These are phyloP conservation scores for Micractinium conductrix DNA, from an alignment of 139 green algal genomes.

Conservation along the genomic window DNA sequence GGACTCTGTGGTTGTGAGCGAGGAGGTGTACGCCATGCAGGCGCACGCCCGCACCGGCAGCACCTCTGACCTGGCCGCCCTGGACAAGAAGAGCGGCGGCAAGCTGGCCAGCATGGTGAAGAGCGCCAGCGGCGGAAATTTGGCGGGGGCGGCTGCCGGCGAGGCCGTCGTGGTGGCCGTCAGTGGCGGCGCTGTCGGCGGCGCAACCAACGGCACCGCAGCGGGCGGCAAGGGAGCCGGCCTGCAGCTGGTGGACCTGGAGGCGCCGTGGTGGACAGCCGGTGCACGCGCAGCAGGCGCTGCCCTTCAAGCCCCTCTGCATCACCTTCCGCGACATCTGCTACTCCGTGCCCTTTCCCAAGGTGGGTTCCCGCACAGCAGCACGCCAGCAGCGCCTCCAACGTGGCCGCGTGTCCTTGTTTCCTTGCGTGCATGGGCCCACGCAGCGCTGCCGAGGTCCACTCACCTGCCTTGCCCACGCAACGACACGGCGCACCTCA, in stretches of 20 bases:
- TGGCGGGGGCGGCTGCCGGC: no score
- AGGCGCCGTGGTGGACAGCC: background rate
- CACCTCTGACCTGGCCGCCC: no score
- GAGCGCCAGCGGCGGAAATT: background rate
- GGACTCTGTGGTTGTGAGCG: background rate
- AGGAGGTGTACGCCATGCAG: constrained; percentile 15
- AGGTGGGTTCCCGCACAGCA: background rate
- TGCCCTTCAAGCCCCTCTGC: constrained; percentile 54
- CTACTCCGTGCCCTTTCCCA: constrained; percentile 51
- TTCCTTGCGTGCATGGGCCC: background rate
- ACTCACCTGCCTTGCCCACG: no score
- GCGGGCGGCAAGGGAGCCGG: no score
- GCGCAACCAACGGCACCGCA: background rate
- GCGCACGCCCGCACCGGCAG: background rate
- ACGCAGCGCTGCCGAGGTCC: background rate
- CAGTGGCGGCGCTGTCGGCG: no score
- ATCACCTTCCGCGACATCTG: constrained; percentile 55
- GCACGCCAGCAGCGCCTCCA: no score
- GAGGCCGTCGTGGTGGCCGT: no score
- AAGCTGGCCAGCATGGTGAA: background rate
- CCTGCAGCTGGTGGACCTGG: background rate
- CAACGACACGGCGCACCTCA: background rate
- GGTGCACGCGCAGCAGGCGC: background rate
- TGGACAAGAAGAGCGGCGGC: background rate
- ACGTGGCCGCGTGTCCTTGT: no score